phyloP scores from a whole-genome alignment of 768 basidiomycete genomes.

The Aureoboletus auriporus region DNA sequence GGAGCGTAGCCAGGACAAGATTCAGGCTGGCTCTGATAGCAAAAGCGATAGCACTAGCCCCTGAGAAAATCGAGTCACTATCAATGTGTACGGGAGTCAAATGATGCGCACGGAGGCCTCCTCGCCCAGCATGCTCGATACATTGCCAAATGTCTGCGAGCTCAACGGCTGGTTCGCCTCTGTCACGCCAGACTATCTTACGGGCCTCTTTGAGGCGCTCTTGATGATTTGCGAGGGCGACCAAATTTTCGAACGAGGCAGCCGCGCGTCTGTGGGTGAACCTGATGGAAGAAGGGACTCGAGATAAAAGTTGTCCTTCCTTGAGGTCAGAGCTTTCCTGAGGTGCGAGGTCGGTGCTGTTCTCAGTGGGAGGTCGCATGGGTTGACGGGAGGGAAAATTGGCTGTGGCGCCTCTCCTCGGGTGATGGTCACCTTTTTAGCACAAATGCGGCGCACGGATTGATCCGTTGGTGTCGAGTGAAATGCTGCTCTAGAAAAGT shows the following conservation, averaged over 20 bases:
- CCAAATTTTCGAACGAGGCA: constrained; percentile 79
- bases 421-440: too few relatives aligned
- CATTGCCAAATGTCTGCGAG: constrained; percentile 61
- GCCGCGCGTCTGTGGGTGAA: constrained; percentile 38
- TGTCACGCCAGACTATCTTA: constrained; percentile 79
- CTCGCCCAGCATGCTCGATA: constrained; percentile 63
- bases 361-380: too few relatives aligned
- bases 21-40: constrained; percentile 82
- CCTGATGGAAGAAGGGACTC: constrained; percentile 1
- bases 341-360: too few relatives aligned
- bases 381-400: too few relatives aligned
- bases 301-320: not conserved
- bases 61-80: constrained; percentile 35
- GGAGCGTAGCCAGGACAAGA: constrained; percentile 70
- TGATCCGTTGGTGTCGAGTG: too few relatives aligned
- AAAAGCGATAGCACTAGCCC: constrained; percentile 78
- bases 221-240: constrained; percentile 81
- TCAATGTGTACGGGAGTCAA: not conserved
- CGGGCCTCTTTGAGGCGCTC: constrained; percentile 68
- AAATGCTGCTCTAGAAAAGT: too few relatives aligned
- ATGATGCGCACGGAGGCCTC: constrained; percentile 61
- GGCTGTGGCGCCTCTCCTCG: too few relatives aligned
- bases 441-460: too few relatives aligned
- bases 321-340: too few relatives aligned
- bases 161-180: constrained; percentile 71